Base-by-base conservation (phyloP, 495 filamentous ascomycete species). In the Tuber indicum region DNA sequence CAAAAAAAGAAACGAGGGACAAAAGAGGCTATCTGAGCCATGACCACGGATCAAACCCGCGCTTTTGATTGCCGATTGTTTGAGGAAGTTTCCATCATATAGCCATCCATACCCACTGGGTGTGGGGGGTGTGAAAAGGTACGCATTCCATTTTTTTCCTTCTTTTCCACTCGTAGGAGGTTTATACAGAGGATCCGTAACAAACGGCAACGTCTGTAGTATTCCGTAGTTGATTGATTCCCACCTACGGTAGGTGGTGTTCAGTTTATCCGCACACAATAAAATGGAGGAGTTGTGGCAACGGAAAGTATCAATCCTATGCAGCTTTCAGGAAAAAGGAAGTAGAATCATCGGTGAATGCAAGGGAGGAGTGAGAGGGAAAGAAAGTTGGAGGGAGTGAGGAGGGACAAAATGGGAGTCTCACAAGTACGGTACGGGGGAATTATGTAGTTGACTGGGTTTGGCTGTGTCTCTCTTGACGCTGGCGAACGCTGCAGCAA, bases 1-100 rank as follows among this genome's bases (percentile, higher is more conserved):
- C 74, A 80, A 75, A 80, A 80, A 80, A 80, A 80, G 78, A 80
- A 80, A 80, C 78, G 76, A 76, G 71, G 74, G 72, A 58, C 62
- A 73, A 79, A 80, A 72, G 78, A 76, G 77, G 69, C 77, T 76
- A 80, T 74, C 66, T 66, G 74, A 74, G 69, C 74, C 77, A 52
- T 75, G 47, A 80, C 73, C 42, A 75, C 73, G 75, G 77, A 70
- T 70, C 79, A 75, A 80, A 76, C 77, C 78, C 78, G 77, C 74
- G 71, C 45, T 71, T 49, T 78, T 80, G 77, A 77, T 80, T 80
- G 58, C 58, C 58, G 26, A 66, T 36, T 66, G 58, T 36, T 66
- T 36, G 58, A 36, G 26, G 58, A 66, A 26, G 17, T 66, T 36
- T 36, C 58, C 58, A 66, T 36, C 58, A 16, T 8, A 66, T 14